Conservation (phyloP, 352 stramenopile species). For the Aphanomyces stellatus region DNA sequence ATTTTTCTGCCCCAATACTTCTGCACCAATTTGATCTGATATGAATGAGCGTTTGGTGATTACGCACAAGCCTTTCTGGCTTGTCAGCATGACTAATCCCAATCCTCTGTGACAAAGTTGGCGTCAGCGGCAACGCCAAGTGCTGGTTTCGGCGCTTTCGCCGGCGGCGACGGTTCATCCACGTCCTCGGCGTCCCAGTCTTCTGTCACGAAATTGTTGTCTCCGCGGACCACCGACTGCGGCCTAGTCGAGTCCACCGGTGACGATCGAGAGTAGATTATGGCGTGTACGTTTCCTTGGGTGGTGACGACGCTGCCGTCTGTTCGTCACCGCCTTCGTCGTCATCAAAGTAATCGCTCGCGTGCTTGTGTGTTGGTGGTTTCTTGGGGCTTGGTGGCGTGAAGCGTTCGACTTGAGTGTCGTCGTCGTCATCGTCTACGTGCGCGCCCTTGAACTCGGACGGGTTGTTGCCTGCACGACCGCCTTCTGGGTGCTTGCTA, state of each 20-base stretch:
- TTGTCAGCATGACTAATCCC: slow-evolving; percentile 27
- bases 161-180: slow-evolving; percentile 27
- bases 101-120: slow-evolving; percentile 62
- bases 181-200: slow-evolving; percentile 65
- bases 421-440: slow-evolving; percentile 25
- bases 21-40: background rate
- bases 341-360: slow-evolving; percentile 50
- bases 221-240: slow-evolving; percentile 24
- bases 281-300: background rate
- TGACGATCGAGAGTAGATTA: background rate
- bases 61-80: background rate
- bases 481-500: too few species aligned
- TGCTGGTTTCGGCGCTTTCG: background rate
- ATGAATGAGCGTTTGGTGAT: background rate
- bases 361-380: slow-evolving; percentile 21
- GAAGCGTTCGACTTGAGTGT: slow-evolving; percentile 24
- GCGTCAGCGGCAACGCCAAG: slow-evolving; percentile 41
- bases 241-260: slow-evolving; percentile 9
- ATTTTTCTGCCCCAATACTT: background rate
- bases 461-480: too few species aligned
- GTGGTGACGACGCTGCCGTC: slow-evolving; percentile 22
- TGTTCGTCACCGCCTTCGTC: slow-evolving; percentile 35
- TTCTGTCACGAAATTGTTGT: slow-evolving; percentile 76
- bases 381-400: slow-evolving; percentile 24
- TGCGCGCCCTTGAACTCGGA: too few species aligned